Evolutionary conservation across 1,139 yeast species (phyloP), one percentile per base, ranked within the genome.

Genomic region (Lodderomyces orthopsilosis): DNA sequence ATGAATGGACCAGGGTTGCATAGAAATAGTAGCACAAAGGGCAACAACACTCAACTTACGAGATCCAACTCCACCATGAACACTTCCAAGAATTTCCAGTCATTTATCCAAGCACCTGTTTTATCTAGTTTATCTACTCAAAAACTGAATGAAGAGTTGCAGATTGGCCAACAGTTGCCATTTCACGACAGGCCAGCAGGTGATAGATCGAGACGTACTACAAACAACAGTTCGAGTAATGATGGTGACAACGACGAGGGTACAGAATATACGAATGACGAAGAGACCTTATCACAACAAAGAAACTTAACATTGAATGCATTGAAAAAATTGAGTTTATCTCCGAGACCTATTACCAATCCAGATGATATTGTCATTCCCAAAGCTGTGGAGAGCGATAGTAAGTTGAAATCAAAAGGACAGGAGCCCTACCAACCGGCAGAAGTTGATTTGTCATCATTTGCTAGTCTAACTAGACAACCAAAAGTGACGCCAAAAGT

Each of bases 341-440:
- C 74, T 5, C 76, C 76, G 3, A 63, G 72, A 52, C 74, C 74
- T 2, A 56, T 61, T n/a, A 51, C 51, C 43, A 59, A 57, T 36
- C 47, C 52, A 2, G 51, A 47, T 24, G 53, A 47, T 28, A 19
- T 42, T 6, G 32, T 42, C 15, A 14, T 37, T 17, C 33, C 46
- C n/a, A 24, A 38, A 33, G 18, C 26, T 15, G 39, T 21, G 18
- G 33, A 41, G 35, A 37, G 32, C n/a, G 41, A 35, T 21, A 19
- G 26, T 19, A 40, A 21, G 33, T 18, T 19, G 5, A 41, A 39
- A 26, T 27, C 43, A 41, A 49, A 45, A 44, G 23, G 47, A 4
- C 43, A 41, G 6, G 69, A 66, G 43, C 76, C 77, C 1, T 77
- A 76, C 54, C 75, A 72, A 43, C 81, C 81, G 0, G 81, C 82